A percentile compares a stretch with the other conserved stretches of the same genome.
Evolutionary conservation across 441 rosid species (phyloP).

Genomic region (Geranium incanum): DNA sequence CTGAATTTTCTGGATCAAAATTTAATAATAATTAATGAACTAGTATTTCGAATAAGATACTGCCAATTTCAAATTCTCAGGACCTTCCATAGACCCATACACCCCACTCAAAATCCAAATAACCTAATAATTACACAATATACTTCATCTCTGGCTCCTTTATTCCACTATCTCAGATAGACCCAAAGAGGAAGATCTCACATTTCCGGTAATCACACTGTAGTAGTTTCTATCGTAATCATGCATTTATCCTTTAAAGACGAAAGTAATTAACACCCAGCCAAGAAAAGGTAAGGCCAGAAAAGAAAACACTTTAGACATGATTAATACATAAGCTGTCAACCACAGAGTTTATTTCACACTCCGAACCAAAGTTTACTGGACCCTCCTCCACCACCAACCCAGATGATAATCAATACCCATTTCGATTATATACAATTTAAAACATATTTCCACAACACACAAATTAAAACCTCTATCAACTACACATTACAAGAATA

Average conservation of each 20-base stretch:
- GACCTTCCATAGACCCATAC: not conserved
- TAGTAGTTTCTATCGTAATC: not conserved
- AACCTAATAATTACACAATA: not conserved
- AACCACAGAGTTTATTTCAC: not conserved
- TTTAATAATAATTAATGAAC: not conserved
- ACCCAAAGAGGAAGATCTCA: not conserved
- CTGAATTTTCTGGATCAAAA: not conserved
- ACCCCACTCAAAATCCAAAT: not conserved
- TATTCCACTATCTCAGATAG: not conserved
- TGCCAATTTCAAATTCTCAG: not conserved
- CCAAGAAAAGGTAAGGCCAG: not conserved
- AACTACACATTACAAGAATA: not conserved
- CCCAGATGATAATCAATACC: not conserved
- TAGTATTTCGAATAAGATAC: not conserved
- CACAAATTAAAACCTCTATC: not conserved
- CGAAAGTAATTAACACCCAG: not conserved
- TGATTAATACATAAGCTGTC: not conserved
- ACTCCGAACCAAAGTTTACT: not conserved
- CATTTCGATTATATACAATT: not conserved
- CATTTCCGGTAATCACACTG: not conserved
- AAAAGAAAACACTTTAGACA: not conserved
- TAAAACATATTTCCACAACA: slow-evolving; percentile 2
- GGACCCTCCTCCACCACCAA: not conserved
- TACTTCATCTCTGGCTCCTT: slow-evolving; percentile 1
- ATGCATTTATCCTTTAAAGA: too few species aligned